A percentile compares a stretch with the other conserved stretches of the same genome.
Conservation (phyloP, 495 filamentous ascomycete genomes). For the Penicillium odoratum region DNA sequence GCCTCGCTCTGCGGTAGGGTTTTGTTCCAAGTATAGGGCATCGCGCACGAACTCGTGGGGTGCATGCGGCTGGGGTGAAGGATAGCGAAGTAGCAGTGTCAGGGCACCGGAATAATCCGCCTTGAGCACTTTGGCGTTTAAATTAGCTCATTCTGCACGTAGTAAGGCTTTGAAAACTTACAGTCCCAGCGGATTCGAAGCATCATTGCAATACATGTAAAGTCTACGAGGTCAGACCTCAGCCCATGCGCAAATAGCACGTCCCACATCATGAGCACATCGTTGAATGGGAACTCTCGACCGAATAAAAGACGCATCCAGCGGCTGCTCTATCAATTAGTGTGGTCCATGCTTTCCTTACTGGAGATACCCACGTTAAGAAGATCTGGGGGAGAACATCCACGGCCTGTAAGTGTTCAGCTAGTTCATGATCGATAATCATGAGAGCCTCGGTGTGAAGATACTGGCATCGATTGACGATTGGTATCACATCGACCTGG, state of each 20-base stretch:
- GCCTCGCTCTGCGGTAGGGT: slow-evolving; percentile 72
- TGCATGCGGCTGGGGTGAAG: slow-evolving; percentile 58
- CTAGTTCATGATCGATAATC: slow-evolving; percentile 77
- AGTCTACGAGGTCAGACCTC: slow-evolving; percentile 75
- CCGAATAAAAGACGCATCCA: slow-evolving; percentile 96
- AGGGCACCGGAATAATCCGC: slow-evolving; percentile 84
- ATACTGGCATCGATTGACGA: slow-evolving; percentile 79
- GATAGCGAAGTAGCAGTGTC: slow-evolving; percentile 78
- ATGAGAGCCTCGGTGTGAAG: slow-evolving; percentile 81
- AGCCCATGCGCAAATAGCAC: slow-evolving; percentile 86
- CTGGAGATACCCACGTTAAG: slow-evolving; percentile 62
- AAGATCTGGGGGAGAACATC: slow-evolving; percentile 97
- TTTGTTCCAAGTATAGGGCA: slow-evolving; percentile 78
- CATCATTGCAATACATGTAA: slow-evolving; percentile 92
- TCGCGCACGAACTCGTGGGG: slow-evolving; percentile 82
- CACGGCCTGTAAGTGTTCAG: slow-evolving; percentile 75
- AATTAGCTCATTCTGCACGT: slow-evolving; percentile 22
- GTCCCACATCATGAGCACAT: slow-evolving; percentile 87
- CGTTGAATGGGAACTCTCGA: slow-evolving; percentile 86
- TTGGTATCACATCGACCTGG: slow-evolving; percentile 62
- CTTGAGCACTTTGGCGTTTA: slow-evolving; percentile 61
- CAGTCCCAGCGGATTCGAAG: slow-evolving; percentile 88
- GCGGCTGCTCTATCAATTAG: slow-evolving; percentile 54
- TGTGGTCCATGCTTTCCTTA: neutral
- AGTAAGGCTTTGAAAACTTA: slow-evolving; percentile 43